Percentiles rank a stretch among this genome's conserved stretches.
phyloP scores from a whole-genome alignment of 2,329 filamentous ascomycete species.

The Diaporthe australafricana region DNA sequence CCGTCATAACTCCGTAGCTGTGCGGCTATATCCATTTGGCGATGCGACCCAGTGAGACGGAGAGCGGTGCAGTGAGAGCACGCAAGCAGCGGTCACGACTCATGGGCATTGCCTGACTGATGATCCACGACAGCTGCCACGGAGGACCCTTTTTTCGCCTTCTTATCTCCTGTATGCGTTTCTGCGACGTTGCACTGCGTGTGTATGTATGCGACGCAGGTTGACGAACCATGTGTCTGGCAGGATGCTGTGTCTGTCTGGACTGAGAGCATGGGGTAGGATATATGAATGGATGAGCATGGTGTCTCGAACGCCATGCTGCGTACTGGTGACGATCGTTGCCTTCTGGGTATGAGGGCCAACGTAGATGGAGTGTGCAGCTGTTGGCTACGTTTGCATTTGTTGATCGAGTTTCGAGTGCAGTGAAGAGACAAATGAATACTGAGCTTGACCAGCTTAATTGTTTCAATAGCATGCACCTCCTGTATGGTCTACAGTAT shows the following conservation, averaged over 20 bases:
- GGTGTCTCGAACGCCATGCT: not conserved
- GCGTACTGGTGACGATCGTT: not conserved
- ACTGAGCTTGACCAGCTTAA: conserved; percentile 1
- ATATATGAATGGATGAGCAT: not conserved
- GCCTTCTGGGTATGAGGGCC: not conserved
- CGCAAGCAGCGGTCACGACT: conserved; percentile 12
- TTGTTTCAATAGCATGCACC: not conserved
- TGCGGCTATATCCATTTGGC: not conserved
- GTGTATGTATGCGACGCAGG: not conserved
- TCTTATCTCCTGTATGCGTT: not conserved
- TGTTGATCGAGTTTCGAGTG: too few species aligned
- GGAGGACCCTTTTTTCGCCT: not conserved
- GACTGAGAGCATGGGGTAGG: not conserved
- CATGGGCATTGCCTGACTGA: conserved; percentile 2
- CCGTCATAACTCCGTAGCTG: not conserved
- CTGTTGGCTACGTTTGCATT: too few species aligned
- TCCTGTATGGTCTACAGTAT: not conserved
- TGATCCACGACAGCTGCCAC: conserved; percentile 14
- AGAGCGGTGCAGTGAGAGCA: not conserved
- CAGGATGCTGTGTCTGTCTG: too few species aligned
- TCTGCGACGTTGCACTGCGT: not conserved
- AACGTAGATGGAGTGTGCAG: not conserved
- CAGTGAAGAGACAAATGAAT: not conserved
- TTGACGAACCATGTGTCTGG: not conserved
- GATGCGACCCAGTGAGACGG: not conserved